Base-by-base conservation (phyloP, 1,284 basidiomycete species). In the Trichosporon sp. region DNA sequence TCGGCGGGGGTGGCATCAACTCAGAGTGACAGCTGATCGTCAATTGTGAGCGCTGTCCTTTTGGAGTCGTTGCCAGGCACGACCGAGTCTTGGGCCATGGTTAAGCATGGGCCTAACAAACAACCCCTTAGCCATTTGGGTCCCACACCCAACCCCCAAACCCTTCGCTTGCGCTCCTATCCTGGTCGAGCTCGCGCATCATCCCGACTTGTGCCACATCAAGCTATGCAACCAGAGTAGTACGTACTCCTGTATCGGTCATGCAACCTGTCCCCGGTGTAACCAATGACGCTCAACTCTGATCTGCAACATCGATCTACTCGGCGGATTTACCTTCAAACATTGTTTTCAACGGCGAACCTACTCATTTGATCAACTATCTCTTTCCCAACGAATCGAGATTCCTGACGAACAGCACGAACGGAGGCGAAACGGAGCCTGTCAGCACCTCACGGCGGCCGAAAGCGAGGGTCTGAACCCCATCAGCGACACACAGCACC, bases 61-160 rank as follows among this genome's bases (percentile, higher is more conserved):
- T 26, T 21, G 59, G 59, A 63, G 59, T 63, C 59, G 59, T 63
- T 63, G 59, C 59, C 59, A 63, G 59, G 59, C 59, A 63, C 59
- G n/a, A 63, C 59, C 59, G 59, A 63, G 59, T 63, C 32, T 63
- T 63, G 59, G 59, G 59, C 16, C 59, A 35, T 63, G 16, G 59
- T 63, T 63, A 63, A 63, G 59, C 59, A 63, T 63, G 59, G 59
- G 59, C 59, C 59, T 63, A 63, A 63, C 59, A 63, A 63, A 63
- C 59, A 35, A 63, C 59, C 59, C 59, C 35, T 63, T 63, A 63
- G 16, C 31, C 59, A 26, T 32, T 35, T 63, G 31, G 16, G 59
- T 32, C 31, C 16, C 59, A 35, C 59, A 61, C 21, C 26, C 35
- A 37, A 37, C 8, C 56, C 54, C 54, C 26, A 4, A 32, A 61